Evolutionary conservation across 495 filamentous ascomycete species (phyloP).

Genomic region (Astrocystis sublimbata): DNA sequence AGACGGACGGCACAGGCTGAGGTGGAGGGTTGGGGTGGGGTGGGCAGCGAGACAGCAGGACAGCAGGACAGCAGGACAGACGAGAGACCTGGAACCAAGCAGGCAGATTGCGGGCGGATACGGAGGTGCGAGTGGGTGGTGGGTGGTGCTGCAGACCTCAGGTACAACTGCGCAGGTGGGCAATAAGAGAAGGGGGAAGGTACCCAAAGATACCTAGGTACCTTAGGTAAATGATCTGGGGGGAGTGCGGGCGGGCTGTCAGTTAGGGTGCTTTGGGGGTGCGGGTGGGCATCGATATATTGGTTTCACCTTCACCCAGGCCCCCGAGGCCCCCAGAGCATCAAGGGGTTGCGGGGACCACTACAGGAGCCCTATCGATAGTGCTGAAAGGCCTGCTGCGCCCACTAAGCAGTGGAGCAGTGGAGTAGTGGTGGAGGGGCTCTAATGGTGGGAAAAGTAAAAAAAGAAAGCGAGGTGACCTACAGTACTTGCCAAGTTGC

Average conservation of each 20-base stretch:
- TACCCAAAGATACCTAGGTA: too few relatives aligned
- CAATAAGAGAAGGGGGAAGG: background rate
- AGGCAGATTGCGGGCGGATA: background rate
- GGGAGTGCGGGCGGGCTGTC: background rate
- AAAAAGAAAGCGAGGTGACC: background rate
- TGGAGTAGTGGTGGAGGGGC: too few relatives aligned
- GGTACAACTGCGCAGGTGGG: too few relatives aligned
- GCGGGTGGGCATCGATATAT: constrained; percentile 13
- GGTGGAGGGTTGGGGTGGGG: background rate
- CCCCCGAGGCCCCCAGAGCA: too few relatives aligned
- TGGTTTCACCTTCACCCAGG: too few relatives aligned
- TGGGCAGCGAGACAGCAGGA: background rate
- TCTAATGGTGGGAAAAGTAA: background rate
- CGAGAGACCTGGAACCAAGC: too few relatives aligned
- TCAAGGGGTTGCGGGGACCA: constrained; percentile 3
- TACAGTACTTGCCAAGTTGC: background rate
- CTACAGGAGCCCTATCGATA: constrained; percentile 14
- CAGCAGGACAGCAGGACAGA: background rate
- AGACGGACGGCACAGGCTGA: background rate
- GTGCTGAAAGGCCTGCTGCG: background rate
- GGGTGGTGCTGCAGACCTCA: constrained; percentile 9
- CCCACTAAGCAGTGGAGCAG: too few relatives aligned
- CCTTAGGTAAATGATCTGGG: background rate
- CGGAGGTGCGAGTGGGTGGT: background rate
- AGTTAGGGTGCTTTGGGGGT: background rate